phyloP scores from a whole-genome alignment of 495 filamentous ascomycete genomes.

The Parmelia sp. region DNA sequence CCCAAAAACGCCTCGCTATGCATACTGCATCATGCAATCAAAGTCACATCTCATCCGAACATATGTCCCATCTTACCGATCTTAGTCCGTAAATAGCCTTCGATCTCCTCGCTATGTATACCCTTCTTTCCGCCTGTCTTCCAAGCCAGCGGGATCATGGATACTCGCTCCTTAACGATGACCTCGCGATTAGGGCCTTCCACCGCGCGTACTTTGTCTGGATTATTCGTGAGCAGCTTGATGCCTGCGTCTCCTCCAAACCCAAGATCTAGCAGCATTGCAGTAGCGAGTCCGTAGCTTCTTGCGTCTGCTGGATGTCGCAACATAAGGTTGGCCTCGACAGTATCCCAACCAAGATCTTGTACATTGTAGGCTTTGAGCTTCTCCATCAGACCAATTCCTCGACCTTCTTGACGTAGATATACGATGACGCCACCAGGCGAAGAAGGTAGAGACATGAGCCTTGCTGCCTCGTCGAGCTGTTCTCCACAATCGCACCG shows the following conservation, averaged over 20 bases:
- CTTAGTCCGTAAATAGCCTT: slow-evolving; percentile 90
- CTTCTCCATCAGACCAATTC: slow-evolving; percentile 91
- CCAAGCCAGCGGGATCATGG: slow-evolving; percentile 97
- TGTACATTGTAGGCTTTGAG: slow-evolving; percentile 97
- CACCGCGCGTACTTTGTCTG: slow-evolving; percentile 90
- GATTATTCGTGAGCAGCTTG: slow-evolving; percentile 91
- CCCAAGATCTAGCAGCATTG: slow-evolving; percentile 84
- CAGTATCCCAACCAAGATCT: slow-evolving; percentile 89
- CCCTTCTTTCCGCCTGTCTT: slow-evolving; percentile 71
- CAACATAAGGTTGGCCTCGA: slow-evolving; percentile 87
- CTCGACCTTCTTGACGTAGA: slow-evolving; percentile 88
- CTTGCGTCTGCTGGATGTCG: slow-evolving; percentile 91
- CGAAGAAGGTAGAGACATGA: slow-evolving; percentile 76
- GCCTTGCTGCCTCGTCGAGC: slow-evolving; percentile 86
- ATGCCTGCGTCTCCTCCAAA: slow-evolving; percentile 62
- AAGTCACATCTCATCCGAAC: slow-evolving; percentile 34
- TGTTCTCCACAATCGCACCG: slow-evolving; percentile 98
- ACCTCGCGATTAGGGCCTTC: slow-evolving; percentile 87
- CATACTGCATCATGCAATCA: background rate
- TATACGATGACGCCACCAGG: slow-evolving; percentile 90
- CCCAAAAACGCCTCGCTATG: slow-evolving; percentile 25
- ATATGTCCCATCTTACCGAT: slow-evolving; percentile 71
- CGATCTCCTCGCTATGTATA: slow-evolving; percentile 79
- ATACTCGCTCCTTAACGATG: slow-evolving; percentile 78
- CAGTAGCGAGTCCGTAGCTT: slow-evolving; percentile 89